Evolutionary conservation across 2,329 filamentous ascomycete genomes (phyloP).

Genomic region (Fragosphaeria purpurea): DNA sequence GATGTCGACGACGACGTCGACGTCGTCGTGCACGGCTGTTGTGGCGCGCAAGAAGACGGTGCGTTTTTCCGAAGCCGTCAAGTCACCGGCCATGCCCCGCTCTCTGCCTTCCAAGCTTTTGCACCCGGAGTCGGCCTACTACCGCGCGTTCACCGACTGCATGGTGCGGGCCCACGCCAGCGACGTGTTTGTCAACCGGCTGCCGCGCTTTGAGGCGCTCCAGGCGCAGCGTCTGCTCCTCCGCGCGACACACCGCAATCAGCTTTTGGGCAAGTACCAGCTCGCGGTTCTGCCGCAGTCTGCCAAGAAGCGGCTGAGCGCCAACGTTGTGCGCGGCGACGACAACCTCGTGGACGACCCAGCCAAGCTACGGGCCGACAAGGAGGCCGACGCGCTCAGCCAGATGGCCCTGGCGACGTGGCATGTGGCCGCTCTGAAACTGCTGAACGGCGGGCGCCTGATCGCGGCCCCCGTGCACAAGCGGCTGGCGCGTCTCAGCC

Average conservation of each 20-base stretch:
- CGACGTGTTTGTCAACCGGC: conserved; percentile 78
- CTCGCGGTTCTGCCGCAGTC: conserved; percentile 59
- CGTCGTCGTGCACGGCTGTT: conserved; percentile 3
- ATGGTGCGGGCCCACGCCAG: conserved; percentile 52
- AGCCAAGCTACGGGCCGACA: conserved; percentile 56
- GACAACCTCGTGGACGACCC: conserved; percentile 53
- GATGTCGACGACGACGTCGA: conserved; percentile 6
- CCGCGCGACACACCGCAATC: conserved; percentile 62
- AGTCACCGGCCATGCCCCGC: conserved; percentile 32
- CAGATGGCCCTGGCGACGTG: conserved; percentile 56
- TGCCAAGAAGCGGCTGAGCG: conserved; percentile 60
- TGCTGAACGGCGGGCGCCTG: conserved; percentile 54
- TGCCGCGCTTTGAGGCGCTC: conserved; percentile 77
- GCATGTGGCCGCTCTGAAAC: conserved; percentile 51
- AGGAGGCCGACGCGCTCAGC: conserved; percentile 67
- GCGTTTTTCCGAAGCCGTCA: conserved; percentile 54
- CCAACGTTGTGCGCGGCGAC: conserved; percentile 64
- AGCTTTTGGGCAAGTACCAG: conserved; percentile 77
- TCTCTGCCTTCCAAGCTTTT: conserved; percentile 41
- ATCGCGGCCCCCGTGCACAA: conserved; percentile 55
- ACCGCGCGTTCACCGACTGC: conserved; percentile 73
- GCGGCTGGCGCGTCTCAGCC: conserved; percentile 45
- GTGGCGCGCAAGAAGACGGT: conserved; percentile 56
- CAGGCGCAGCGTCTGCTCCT: conserved; percentile 74
- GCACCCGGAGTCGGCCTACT: conserved; percentile 68